Evolutionary conservation across 73 alveolate species (phyloP), one percentile per base, ranked within the genome.

Genomic region (Paramecium tetraurelia): DNA sequence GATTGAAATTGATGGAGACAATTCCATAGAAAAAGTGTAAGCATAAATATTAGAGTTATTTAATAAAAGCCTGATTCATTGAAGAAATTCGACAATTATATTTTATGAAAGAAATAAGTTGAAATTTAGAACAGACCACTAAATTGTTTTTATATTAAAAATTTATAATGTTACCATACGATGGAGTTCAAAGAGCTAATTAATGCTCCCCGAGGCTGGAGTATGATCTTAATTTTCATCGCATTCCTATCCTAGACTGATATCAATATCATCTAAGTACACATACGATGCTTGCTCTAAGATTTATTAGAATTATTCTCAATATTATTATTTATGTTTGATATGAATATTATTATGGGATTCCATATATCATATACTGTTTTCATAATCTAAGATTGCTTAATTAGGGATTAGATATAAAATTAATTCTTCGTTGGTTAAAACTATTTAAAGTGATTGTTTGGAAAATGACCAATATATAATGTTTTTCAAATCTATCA

Each of bases 181-280:
- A 63, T 63, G 84, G 84, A 63, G 46, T 63, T 63, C 84, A 63
- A 63, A 63, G 46, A 33, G 84, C 84, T 53, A 53, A 63, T 63
- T 27, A 27, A 63, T 27, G 84, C 84, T 33, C 46, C 50, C 50
- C 84, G 46, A 63, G 46, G 84, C 84, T 63, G 84, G 84, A 63
- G 84, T 33, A 63, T 63, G 84, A 63, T 63, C 84, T 63, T 63
- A 33, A 63, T 63, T 33, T 63, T 27, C 46, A 63, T 63, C 84
- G 84, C 31, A 63, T 63, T 63, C 84, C 84, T 63, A 63, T 63
- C 84, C 84, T 63, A 33, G 50, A 2, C 22, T 63, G 84, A 63
- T 63, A 63, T 63, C 7, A 63, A 63, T 31, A 63, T 31, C 84
- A 63, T 27, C 46, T 41, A 63, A 33, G 84, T 63, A 63, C 84